phyloP scores from a whole-genome alignment of 352 stramenopile species.

The Phytophthora cactorum region DNA sequence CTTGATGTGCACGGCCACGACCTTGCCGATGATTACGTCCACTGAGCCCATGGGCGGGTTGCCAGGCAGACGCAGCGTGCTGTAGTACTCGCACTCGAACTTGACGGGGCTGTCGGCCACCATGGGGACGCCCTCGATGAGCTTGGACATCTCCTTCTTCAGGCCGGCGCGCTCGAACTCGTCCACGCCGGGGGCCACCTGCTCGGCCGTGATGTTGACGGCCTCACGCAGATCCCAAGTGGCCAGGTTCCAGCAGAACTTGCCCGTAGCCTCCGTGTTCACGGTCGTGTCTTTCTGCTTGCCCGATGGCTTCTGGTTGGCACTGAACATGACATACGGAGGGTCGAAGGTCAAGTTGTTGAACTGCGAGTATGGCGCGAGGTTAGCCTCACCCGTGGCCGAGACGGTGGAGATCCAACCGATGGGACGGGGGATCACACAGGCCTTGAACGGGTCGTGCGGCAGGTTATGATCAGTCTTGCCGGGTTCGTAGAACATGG shows the following conservation, averaged over 20 bases:
- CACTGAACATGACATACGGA: conserved; percentile 43
- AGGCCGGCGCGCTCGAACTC: conserved; percentile 39
- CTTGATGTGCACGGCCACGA: conserved; percentile 42
- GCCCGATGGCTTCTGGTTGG: conserved; percentile 39
- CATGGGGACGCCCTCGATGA: conserved; percentile 36
- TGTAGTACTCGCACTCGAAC: conserved; percentile 46
- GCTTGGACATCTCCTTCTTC: conserved; percentile 35
- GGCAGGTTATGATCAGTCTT: conserved; percentile 42
- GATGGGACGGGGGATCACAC: conserved; percentile 34
- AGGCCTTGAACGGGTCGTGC: conserved; percentile 42
- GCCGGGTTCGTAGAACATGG: conserved; percentile 39
- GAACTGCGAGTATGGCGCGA: conserved; percentile 41
- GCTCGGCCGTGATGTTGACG: conserved; percentile 39
- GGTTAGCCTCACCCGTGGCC: conserved; percentile 25
- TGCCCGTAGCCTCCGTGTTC: conserved; percentile 35
- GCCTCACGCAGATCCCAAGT: conserved; percentile 36
- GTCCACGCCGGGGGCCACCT: conserved; percentile 32
- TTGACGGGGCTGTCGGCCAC: conserved; percentile 41
- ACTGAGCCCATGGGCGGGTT: conserved; percentile 42
- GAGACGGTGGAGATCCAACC: conserved; percentile 42
- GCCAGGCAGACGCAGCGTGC: conserved; percentile 37
- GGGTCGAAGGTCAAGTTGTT: conserved; percentile 43
- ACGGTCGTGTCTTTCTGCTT: conserved; percentile 38
- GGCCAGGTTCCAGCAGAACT: conserved; percentile 40
- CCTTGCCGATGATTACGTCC: conserved; percentile 45